phyloP scores from a whole-genome alignment of 257 asterid species.

The Solanum piurae region DNA sequence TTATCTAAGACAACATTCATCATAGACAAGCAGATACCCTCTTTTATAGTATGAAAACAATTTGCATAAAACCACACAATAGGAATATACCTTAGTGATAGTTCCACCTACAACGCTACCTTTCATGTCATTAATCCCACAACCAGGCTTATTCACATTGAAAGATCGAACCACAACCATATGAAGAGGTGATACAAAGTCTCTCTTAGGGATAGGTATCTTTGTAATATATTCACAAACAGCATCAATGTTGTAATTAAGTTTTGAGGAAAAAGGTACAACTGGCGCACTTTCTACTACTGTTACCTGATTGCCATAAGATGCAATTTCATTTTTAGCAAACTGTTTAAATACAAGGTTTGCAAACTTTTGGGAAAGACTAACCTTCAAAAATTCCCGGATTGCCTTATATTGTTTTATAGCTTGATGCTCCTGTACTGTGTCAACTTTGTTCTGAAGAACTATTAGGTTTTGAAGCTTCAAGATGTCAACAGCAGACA shows the following conservation, averaged over 20 bases:
- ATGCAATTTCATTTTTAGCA: background rate
- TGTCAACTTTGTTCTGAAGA: no score
- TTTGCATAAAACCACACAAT: background rate
- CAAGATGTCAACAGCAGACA: no score
- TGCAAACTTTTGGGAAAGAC: background rate
- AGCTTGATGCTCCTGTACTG: no score
- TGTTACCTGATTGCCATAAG: conserved; percentile 51
- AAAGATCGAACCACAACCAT: conserved; percentile 93
- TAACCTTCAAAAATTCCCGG: conserved; percentile 72
- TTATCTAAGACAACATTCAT: no score
- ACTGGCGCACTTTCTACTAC: conserved; percentile 88
- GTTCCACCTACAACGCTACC: conserved; percentile 99
- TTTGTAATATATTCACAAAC: conserved; percentile 75
- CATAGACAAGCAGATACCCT: no score
- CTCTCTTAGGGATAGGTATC: conserved; percentile 82
- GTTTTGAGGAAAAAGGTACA: conserved; percentile 83
- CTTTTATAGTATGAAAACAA: background rate
- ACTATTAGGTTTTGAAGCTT: no score
- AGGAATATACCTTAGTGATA: conserved; percentile 55
- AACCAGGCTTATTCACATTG: conserved; percentile 94
- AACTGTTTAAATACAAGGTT: background rate
- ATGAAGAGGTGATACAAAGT: conserved; percentile 76
- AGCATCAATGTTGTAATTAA: conserved; percentile 84
- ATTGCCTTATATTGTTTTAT: conserved; percentile 84
- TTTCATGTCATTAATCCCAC: conserved; percentile 76